Conservation (phyloP, 2,329 filamentous ascomycete species). For the Fusarium odoratissimum region DNA sequence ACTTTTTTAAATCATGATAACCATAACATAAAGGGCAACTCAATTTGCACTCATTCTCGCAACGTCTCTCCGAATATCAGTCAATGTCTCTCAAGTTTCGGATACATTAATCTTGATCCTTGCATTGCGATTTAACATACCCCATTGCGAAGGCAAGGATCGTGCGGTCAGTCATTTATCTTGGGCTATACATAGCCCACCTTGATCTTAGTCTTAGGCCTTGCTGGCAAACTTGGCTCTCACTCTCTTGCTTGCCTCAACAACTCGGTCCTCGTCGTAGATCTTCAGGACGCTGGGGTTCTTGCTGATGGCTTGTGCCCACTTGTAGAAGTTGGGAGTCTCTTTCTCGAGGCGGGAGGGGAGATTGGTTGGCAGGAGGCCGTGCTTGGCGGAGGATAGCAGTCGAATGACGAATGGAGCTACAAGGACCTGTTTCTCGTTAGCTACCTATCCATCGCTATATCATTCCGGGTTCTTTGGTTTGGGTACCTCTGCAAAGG, state of each 20-base stretch:
- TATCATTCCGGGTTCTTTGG: background rate
- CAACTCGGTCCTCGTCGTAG: conserved; percentile 62
- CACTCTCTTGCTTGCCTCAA: conserved; percentile 33
- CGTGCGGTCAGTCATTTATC: background rate
- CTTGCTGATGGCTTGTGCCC: conserved; percentile 69
- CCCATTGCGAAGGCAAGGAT: background rate
- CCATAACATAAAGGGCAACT: background rate
- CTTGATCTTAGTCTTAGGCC: conserved; percentile 3
- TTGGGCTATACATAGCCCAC: conserved; percentile 6
- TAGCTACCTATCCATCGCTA: background rate
- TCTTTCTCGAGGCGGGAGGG: conserved; percentile 59
- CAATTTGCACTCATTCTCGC: background rate
- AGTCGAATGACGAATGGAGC: conserved; percentile 76
- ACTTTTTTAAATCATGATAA: background rate
- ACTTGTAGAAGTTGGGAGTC: conserved; percentile 75
- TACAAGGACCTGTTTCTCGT: conserved; percentile 62
- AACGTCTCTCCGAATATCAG: background rate
- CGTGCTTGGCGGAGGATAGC: conserved; percentile 64
- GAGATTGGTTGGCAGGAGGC: conserved; percentile 63
- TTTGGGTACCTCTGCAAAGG: conserved; percentile 75
- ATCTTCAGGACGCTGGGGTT: conserved; percentile 75
- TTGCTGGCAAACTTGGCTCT: conserved; percentile 28
- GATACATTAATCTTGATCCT: conserved; percentile 6
- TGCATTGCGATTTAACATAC: conserved; percentile 7
- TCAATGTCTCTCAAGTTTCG: conserved; percentile 1